Base-by-base conservation (phyloP, 139 green algal species). In the Mesotaenium endlicherianum region DNA sequence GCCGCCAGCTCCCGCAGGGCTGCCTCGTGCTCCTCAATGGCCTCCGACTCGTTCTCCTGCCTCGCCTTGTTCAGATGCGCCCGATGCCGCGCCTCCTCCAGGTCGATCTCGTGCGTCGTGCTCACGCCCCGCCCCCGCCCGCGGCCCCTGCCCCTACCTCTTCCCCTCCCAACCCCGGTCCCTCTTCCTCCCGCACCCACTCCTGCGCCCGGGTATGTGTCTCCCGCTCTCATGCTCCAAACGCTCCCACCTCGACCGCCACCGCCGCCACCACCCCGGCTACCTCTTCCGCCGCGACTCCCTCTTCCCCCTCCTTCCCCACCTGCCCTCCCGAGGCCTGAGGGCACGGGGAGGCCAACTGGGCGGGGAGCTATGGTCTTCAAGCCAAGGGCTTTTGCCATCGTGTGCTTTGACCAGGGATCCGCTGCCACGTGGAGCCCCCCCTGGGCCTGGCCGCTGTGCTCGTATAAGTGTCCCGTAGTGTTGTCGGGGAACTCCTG, bases 21-120 rank as follows among this genome's bases (percentile, higher is more conserved):
- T 79, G 70, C 70, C 41, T 79, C 31, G 47, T 79, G 70, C 20
- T 31, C 42, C 11, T 72, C 60, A 72, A 72, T 72, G 36, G 41
- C 36, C 5, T 36, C 60, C 17, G 60, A 36, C 20, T 36, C 60
- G 43, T 36, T 38, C 43, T 72, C 60, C 43, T 36, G 36, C 11
- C 60, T 36, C 41, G 60, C 60, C 11, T 38, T 72, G 5, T 36
- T 38, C 8, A 72, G 60, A 47, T 36, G 36, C 11, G 41, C 60
- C 60, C 60, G 6, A 11, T 72, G 60, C 11, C 41, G 43, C 43
- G 60, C 60, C 11, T 72, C 60, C 60, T 72, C 60, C 43, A 72
- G 43, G 11, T 72, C 60, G 8, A 47, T 38, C 20, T 36, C 11
- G 11, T 40, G 11, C 5, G 41, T 38, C 8, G 41, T 36, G 8